These are phyloP conservation scores for Leccinum incarnatum DNA, from an alignment of 768 basidiomycete species.

Conservation along the genomic window DNA sequence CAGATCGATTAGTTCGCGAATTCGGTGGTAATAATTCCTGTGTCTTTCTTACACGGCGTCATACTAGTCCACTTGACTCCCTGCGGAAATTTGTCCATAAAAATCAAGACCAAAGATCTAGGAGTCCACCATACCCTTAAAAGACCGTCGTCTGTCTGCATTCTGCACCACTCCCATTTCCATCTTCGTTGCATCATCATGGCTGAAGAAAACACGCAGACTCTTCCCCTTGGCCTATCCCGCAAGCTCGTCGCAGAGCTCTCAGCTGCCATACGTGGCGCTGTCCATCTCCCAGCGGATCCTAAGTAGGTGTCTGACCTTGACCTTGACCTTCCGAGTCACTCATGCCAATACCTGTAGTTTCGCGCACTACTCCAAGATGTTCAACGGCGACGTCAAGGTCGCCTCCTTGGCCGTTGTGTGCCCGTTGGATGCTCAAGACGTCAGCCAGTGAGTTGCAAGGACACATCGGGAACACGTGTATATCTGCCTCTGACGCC, in stretches of 20 bases:
- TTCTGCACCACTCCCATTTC: conserved; percentile 9
- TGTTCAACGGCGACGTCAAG: conserved; percentile 80
- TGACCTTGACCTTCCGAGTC: background rate
- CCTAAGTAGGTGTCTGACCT: conserved; percentile 33
- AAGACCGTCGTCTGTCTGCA: conserved; percentile 9
- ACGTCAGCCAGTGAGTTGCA: conserved; percentile 75
- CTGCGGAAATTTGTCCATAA: conserved; percentile 3
- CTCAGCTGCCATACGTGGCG: conserved; percentile 43
- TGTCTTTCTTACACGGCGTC: background rate
- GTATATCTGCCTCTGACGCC: conserved; percentile 7
- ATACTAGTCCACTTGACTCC: background rate
- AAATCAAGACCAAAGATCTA: conserved; percentile 9
- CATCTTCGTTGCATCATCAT: conserved; percentile 11
- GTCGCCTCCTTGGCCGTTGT: conserved; percentile 60
- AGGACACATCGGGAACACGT: background rate
- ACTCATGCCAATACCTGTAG: conserved; percentile 13
- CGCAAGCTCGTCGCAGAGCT: conserved; percentile 45
- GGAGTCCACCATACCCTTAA: conserved; percentile 10
- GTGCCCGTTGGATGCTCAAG: conserved; percentile 73
- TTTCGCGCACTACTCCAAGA: conserved; percentile 33
- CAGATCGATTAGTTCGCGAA: background rate
- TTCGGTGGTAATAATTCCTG: background rate
- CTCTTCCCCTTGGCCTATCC: conserved; percentile 6
- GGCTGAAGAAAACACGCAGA: conserved; percentile 3
- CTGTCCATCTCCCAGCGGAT: conserved; percentile 44